Evolutionary conservation across 345 rosid species (phyloP).

Genomic region (Rhodamnia argentea): DNA sequence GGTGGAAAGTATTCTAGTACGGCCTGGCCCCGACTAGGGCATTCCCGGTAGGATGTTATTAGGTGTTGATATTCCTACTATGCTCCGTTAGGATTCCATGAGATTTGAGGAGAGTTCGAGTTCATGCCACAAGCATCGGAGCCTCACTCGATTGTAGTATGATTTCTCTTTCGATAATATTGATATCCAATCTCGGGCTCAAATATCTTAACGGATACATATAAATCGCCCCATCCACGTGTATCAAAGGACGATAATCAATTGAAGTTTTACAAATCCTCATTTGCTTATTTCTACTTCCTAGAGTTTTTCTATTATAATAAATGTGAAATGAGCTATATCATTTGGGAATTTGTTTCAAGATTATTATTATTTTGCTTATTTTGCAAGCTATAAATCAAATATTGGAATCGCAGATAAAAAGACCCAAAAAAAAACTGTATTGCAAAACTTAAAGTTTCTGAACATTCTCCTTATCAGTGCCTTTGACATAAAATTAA

Average conservation of each 20-base stretch:
- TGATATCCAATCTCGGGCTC: accelerated
- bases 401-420: background rate
- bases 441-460: background rate
- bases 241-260: background rate
- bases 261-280: background rate
- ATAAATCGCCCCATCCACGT: background rate
- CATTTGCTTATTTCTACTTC: background rate
- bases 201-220: background rate
- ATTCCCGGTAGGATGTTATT: background rate
- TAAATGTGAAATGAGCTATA: background rate
- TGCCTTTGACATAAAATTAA: background rate
- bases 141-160: background rate
- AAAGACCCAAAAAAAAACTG: accelerated
- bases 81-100: background rate
- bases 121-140: accelerated
- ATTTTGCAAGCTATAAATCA: background rate
- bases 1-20: background rate
- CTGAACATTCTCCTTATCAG: background rate
- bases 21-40: background rate
- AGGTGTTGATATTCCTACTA: background rate
- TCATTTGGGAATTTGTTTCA: background rate
- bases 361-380: background rate
- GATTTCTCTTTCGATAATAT: accelerated
- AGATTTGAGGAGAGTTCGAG: background rate
- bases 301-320: background rate